Base-by-base conservation (phyloP, 257 asterid species). In the Nicotiana obtusifolia region DNA sequence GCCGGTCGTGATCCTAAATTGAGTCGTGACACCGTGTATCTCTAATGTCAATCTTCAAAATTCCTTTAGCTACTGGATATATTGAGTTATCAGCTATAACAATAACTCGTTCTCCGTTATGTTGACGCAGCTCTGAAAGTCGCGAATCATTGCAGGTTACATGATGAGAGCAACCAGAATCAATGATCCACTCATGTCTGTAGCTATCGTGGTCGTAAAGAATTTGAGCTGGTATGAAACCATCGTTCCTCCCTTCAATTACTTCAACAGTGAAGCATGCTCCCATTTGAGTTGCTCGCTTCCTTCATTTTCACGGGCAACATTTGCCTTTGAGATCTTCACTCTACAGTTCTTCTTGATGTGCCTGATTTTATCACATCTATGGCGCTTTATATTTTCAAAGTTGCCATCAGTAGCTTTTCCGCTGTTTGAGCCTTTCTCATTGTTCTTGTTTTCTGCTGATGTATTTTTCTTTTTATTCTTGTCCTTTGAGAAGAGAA, bases 331-430 rank as follows among this genome's bases (percentile, higher is more conserved):
- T 0, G 77, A 84, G 1, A 87, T 10, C 62, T 76, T 84, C n/a
- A 77, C 84, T 1, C 81, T 4, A 57, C 60, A 84, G 30, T 82
- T 26, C 61, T 14, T 80, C 56, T 83, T 85, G 33, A 84, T 60
- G 17, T 86, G 77, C 59, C 84, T 83, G 15, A 28, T 8, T 65
- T 62, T 64, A 1, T 77, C 62, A 26, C 77, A 64, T 35, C 78
- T 68, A 14, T 65, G 66, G 19, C 75, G 53, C 24, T 0, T 73
- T 14, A 22, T 60, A 17, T 31, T 56, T 26, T 24, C 9, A 4
- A 16, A 54, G 10, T 56, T 56, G 10, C 2, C 60, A 54, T 15
- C 20, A 64, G 10, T 10, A 64, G 41, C 17, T 22, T 64, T 64
- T 20, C 10, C n/a, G 1, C 30, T 0, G 11, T 37, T 28, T 69